Base-by-base conservation (phyloP, 176 grass and related monocot genomes). In the Cenchrus purpureus region DNA sequence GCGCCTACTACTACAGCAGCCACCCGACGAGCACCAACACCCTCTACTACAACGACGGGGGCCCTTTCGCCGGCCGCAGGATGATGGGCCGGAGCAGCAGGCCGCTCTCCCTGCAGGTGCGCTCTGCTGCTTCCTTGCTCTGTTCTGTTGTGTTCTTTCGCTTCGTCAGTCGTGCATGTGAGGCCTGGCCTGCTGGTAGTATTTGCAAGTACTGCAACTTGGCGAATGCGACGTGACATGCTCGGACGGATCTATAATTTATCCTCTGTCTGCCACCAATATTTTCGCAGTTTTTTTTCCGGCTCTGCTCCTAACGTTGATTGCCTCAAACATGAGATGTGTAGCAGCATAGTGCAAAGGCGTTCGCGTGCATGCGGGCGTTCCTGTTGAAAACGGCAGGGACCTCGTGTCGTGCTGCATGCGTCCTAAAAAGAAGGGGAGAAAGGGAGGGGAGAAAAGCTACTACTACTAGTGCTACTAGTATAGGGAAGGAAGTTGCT, bases 61-160 rank as follows among this genome's bases (percentile, higher is more conserved):
- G 85, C 1, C 67, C 72, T 50, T 74, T 72, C 51, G 43, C 77
- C 72, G 78, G 77, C 3, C 85, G 88, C 54, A 92, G 84, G 90
- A 90, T 92, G 90, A 90, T 92, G 93, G 82, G 73, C 8, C 81
- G 86, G 46, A 87, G 90, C 50, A 89, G 87, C 52, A 88, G 83
- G 54, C 93, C 93, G 59, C 82, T 95, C 34, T 95, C 93, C 10
- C 66, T 95, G 85, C 93, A 95, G 87, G 93, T 95, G 60, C 17
- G 3, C 16, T 20, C 63, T 22, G 1, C 7, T 19, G 1, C 7
- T 19, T 11, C 14, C 15, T 50, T 66, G 28, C 28, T 34, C 8
- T 14, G 4, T 8, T 16, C 19, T 13, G 8, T 49, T 65, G 28
- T 82, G 28, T 25, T 60, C 8, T 20, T 65, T 89, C 45, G 45